Conservation (phyloP, 78 protist species). For the Isochrysis galbana region DNA sequence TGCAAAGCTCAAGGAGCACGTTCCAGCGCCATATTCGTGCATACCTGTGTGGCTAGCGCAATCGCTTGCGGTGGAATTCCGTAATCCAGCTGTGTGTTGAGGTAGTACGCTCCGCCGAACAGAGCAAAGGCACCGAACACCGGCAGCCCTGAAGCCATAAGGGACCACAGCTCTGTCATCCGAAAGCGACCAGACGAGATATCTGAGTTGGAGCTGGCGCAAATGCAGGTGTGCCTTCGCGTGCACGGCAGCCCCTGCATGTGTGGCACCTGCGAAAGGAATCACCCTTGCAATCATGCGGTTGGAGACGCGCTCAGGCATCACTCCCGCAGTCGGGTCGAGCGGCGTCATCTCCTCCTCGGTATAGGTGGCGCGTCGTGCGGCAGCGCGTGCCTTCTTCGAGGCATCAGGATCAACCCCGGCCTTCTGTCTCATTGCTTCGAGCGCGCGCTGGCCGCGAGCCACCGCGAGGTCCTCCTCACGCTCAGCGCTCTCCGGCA, state of each 20-base stretch:
- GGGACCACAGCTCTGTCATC: too few species aligned
- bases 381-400: not conserved
- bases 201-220: too few species aligned
- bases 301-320: not conserved
- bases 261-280: too few species aligned
- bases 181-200: too few species aligned
- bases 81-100: constrained; percentile 2
- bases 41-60: too few species aligned
- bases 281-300: not conserved
- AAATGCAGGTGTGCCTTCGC: too few species aligned
- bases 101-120: not conserved
- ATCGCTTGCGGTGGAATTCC: not conserved
- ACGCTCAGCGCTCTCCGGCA: not conserved
- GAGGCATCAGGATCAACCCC: not conserved
- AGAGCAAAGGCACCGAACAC: not conserved
- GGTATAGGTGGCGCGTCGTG: not conserved
- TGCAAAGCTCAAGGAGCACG: too few species aligned
- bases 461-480: not conserved
- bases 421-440: not conserved
- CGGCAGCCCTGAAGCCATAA: too few species aligned
- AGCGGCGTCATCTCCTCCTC: not conserved
- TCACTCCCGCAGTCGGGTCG: not conserved
- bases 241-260: too few species aligned
- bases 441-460: not conserved
- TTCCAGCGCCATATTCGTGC: too few species aligned